phyloP scores from a whole-genome alignment of 495 filamentous ascomycete genomes.

The Neurospora sp. region DNA sequence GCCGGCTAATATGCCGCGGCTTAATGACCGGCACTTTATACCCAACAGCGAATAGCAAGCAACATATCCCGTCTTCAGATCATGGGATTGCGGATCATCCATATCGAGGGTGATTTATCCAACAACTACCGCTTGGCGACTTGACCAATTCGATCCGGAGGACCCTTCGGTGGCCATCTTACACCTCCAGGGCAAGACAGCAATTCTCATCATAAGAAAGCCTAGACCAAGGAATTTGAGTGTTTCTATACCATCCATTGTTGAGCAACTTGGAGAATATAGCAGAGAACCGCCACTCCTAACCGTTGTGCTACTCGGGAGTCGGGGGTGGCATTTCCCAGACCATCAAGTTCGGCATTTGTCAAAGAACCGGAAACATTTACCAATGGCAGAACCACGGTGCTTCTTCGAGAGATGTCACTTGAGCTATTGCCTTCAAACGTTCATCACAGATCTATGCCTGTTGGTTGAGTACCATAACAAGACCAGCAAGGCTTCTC shows the following conservation, averaged over 20 bases:
- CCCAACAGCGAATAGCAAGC: slow-evolving; percentile 2
- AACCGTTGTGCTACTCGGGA: background rate
- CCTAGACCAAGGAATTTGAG: too few relatives aligned
- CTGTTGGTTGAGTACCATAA: background rate
- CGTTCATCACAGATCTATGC: background rate
- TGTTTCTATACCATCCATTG: background rate
- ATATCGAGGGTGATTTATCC: slow-evolving; percentile 14
- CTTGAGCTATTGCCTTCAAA: background rate
- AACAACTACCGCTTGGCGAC: slow-evolving; percentile 21
- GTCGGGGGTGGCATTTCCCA: background rate
- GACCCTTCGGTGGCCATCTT: background rate
- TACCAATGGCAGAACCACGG: background rate
- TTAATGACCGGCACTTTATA: slow-evolving; percentile 14
- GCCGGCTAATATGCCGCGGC: slow-evolving; percentile 15
- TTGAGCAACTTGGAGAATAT: background rate
- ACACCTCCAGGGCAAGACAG: background rate
- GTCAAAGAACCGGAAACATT: background rate
- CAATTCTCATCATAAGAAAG: background rate
- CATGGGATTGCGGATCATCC: slow-evolving; percentile 10
- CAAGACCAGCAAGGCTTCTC: background rate
- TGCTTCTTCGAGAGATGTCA: background rate
- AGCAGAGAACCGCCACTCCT: background rate
- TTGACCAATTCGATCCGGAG: background rate
- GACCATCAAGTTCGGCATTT: background rate
- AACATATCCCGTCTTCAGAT: slow-evolving; percentile 22